phyloP scores from a whole-genome alignment of 371 early-diverging fungal species.

The Rhizopus microsporus region DNA sequence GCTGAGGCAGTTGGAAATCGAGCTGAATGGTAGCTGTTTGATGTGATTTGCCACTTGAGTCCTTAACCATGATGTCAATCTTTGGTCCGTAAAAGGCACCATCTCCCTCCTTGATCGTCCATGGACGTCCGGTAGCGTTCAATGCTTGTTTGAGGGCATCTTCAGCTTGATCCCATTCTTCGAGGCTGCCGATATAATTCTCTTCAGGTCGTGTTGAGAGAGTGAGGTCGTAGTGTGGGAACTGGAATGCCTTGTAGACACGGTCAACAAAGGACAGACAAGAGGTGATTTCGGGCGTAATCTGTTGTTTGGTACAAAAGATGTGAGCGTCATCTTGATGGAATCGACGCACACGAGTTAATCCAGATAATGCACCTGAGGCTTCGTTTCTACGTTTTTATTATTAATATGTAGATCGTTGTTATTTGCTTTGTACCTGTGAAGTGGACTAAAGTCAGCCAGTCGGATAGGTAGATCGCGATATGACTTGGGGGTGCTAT shows the following conservation, averaged over 20 bases:
- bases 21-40: constrained; percentile 99
- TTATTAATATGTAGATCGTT: background rate
- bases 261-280: constrained; percentile 87
- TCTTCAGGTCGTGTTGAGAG: constrained; percentile 97
- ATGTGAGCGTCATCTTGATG: constrained; percentile 99
- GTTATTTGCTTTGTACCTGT: constrained; percentile 55
- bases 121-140: constrained; percentile 74
- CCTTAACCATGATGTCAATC: constrained; percentile 98
- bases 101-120: constrained; percentile 97
- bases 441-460: constrained; percentile 96
- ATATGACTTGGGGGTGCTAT: constrained; percentile 81
- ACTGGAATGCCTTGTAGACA: constrained; percentile 88
- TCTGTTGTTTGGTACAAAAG: constrained; percentile 83
- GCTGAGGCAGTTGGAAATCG: constrained; percentile 95
- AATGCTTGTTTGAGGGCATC: constrained; percentile 77
- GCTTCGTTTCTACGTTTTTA: constrained; percentile 75
- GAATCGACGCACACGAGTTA: constrained; percentile 94
- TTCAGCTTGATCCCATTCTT: constrained; percentile 96
- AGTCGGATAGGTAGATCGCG: constrained; percentile 90
- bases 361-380: constrained; percentile 90
- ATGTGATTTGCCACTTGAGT: constrained; percentile 90
- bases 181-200: constrained; percentile 86
- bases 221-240: constrained; percentile 75
- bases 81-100: constrained; percentile 99
- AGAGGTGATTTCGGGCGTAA: constrained; percentile 77